A percentile compares a stretch with the other conserved stretches of the same genome.
Conservation (phyloP, 306 rosid species). For the Fragaria ananassa region DNA sequence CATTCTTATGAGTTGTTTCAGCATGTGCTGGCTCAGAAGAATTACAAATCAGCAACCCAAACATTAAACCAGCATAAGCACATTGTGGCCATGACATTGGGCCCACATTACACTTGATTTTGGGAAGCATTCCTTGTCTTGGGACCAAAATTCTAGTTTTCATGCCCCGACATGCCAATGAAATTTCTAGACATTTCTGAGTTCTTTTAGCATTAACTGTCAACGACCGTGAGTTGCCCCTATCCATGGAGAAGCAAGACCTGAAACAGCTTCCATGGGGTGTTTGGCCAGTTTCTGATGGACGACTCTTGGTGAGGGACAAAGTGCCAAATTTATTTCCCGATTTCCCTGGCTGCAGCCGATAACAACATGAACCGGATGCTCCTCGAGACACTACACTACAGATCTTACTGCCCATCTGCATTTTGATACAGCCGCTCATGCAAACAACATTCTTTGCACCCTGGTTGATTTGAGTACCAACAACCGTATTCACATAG, state of each 20-base stretch:
- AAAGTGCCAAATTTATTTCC: conserved; percentile 38
- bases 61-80: conserved; percentile 63
- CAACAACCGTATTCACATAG: conserved; percentile 47
- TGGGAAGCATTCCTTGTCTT: conserved; percentile 37
- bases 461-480: conserved; percentile 41
- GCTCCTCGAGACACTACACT: conserved; percentile 46
- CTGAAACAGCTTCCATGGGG: conserved; percentile 45
- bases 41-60: conserved; percentile 62
- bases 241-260: conserved; percentile 52
- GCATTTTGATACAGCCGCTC: conserved; percentile 43
- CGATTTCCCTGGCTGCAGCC: conserved; percentile 28
- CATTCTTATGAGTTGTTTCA: conserved; percentile 40
- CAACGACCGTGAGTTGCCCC: conserved; percentile 27
- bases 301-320: conserved; percentile 37
- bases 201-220: conserved; percentile 35
- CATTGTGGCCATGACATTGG: conserved; percentile 50
- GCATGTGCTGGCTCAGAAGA: conserved; percentile 60
- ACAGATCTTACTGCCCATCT: conserved; percentile 59
- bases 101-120: conserved; percentile 50
- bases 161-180: conserved; percentile 50
- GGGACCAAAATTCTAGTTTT: conserved; percentile 52
- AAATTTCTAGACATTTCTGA: conserved; percentile 42
- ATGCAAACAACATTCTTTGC: conserved; percentile 43
- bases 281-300: conserved; percentile 42
- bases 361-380: conserved; percentile 42